Conservation (phyloP, 805 yeast species). For the Monosporozyma yasuniensis region DNA sequence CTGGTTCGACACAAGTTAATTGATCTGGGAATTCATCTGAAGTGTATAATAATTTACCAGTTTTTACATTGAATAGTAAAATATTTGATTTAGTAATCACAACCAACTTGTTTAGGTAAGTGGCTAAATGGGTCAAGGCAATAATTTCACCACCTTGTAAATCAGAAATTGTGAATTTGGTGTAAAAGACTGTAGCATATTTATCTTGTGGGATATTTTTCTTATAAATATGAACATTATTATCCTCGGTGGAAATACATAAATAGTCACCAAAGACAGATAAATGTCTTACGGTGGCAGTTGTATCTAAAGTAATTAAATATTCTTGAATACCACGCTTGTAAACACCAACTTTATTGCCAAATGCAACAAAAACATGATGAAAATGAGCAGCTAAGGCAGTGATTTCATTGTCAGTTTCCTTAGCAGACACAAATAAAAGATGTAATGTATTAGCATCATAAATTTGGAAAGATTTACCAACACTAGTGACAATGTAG, state of each 20-base stretch:
- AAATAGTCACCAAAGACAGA: constrained; percentile 71
- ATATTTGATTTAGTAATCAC: constrained; percentile 65
- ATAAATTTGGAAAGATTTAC: constrained; percentile 81
- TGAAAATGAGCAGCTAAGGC: constrained; percentile 75
- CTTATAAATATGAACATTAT: constrained; percentile 46
- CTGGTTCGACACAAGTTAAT: constrained; percentile 63
- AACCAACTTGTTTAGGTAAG: constrained; percentile 81
- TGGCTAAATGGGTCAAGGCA: constrained; percentile 61
- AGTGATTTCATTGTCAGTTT: constrained; percentile 61
- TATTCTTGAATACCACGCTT: constrained; percentile 64
- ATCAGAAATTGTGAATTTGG: constrained; percentile 49
- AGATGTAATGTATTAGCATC: constrained; percentile 83
- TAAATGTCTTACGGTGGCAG: constrained; percentile 39
- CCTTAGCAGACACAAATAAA: constrained; percentile 75
- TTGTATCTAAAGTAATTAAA: constrained; percentile 26
- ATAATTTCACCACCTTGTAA: constrained; percentile 60
- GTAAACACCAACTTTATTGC: constrained; percentile 62
- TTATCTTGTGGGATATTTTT: constrained; percentile 32
- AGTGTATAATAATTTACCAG: constrained; percentile 62
- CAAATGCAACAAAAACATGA: constrained; percentile 70
- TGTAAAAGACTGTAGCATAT: constrained; percentile 55
- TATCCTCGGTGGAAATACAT: constrained; percentile 43
- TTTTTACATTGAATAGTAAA: constrained; percentile 60
- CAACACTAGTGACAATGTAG: constrained; percentile 83
- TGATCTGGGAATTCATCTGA: constrained; percentile 45